Conservation (phyloP, 208 protist species). For the Kentomonas sorsogonicus region DNA sequence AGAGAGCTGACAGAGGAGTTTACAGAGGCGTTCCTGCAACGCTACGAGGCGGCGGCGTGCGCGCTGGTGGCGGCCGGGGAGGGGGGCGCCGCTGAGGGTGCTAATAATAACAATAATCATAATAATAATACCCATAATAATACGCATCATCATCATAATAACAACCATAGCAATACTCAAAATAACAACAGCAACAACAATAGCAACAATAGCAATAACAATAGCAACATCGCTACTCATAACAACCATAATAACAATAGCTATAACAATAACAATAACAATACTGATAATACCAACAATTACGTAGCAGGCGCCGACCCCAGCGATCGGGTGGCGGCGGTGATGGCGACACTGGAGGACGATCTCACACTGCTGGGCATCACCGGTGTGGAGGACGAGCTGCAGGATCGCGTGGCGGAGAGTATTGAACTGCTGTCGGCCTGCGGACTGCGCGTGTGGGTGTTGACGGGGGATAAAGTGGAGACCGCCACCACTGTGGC, state of each 20-base stretch:
- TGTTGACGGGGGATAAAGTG: constrained; percentile 98
- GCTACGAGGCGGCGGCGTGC: constrained; percentile 50
- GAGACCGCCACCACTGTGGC: constrained; percentile 95
- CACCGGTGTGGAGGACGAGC: constrained; percentile 97
- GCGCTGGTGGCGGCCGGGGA: constrained; percentile 44
- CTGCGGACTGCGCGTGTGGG: constrained; percentile 98
- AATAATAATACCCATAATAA: too few species aligned
- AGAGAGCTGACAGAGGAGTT: constrained; percentile 78
- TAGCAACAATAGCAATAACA: too few species aligned
- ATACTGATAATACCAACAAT: too few species aligned
- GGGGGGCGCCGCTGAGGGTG: too few species aligned
- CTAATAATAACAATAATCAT: too few species aligned
- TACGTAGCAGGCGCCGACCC: too few species aligned
- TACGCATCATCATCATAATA: too few species aligned
- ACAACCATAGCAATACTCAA: too few species aligned
- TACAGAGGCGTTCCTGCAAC: constrained; percentile 72
- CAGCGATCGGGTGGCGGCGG: constrained; percentile 72
- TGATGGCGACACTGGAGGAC: constrained; percentile 76
- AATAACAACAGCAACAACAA: too few species aligned
- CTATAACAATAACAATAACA: too few species aligned
- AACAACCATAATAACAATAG: too few species aligned
- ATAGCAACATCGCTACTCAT: too few species aligned
- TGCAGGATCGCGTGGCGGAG: constrained; percentile 93
- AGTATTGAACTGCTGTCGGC: constrained; percentile 95
- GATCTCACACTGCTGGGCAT: constrained; percentile 91